Evolutionary conservation across 805 yeast species (phyloP).

Genomic region (Starmerella lactis-condensi): DNA sequence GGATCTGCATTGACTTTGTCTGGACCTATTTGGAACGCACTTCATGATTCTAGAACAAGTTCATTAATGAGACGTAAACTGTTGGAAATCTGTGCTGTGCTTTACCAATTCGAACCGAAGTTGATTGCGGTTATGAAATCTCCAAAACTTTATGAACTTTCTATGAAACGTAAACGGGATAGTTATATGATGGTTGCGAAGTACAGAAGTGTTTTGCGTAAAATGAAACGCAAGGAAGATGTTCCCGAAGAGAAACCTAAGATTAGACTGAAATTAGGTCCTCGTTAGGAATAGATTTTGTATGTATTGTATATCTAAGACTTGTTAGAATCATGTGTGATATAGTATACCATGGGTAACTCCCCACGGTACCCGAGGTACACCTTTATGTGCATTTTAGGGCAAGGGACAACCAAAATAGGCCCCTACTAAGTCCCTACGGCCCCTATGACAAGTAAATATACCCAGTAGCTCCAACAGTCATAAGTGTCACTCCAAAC

Average conservation of each 20-base stretch:
- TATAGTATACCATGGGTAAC: no score
- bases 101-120: constrained; percentile 43
- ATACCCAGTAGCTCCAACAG: constrained; percentile 22
- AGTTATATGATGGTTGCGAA: constrained; percentile 32
- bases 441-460: constrained; percentile 9
- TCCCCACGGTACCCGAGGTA: no score
- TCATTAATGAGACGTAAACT: constrained; percentile 42
- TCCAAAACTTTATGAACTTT: constrained; percentile 52
- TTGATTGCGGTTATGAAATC: constrained; percentile 43
- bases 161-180: constrained; percentile 33
- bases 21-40: constrained; percentile 44
- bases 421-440: not conserved
- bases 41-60: constrained; percentile 40
- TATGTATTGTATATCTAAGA: no score
- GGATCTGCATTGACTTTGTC: constrained; percentile 36
- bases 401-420: not conserved
- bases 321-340: no score
- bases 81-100: constrained; percentile 44
- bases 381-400: no score
- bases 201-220: constrained; percentile 15
- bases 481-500: constrained; percentile 25
- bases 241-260: constrained; percentile 3
- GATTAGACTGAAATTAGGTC: constrained; percentile 5
- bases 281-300: not conserved
- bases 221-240: constrained; percentile 3